These are phyloP conservation scores for Cercophora samala DNA, from an alignment of 495 filamentous ascomycete genomes.

Conservation along the genomic window DNA sequence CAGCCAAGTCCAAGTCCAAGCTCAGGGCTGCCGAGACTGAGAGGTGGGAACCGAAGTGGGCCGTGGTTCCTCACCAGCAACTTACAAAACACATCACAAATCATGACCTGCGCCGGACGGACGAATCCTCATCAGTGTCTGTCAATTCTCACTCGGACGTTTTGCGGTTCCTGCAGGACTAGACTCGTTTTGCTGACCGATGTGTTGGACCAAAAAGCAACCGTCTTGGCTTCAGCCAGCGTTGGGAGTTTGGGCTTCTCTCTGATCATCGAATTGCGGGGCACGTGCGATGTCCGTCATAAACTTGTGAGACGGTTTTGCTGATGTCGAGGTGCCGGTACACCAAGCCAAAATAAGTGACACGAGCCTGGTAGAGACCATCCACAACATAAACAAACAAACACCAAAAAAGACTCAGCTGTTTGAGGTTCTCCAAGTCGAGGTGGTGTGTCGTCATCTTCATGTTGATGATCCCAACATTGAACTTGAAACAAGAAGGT, in stretches of 20 bases:
- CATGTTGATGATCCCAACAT: neutral
- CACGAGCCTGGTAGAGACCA: neutral
- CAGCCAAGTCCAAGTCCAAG: neutral
- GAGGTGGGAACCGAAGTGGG: neutral
- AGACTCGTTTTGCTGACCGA: conserved; percentile 10
- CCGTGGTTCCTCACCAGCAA: neutral
- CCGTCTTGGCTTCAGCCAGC: neutral
- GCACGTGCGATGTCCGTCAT: neutral
- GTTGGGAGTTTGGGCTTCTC: neutral
- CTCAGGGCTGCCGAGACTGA: neutral
- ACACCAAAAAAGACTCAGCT: neutral
- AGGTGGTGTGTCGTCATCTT: neutral
- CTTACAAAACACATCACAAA: conserved; percentile 8
- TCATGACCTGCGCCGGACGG: neutral
- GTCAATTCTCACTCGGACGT: neutral
- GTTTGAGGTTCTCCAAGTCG: neutral
- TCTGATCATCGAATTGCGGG: neutral
- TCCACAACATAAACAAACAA: neutral
- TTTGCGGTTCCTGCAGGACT: conserved; percentile 8
- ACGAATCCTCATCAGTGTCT: neutral
- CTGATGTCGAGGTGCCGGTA: neutral
- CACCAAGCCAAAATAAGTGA: neutral
- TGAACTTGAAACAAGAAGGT: neutral
- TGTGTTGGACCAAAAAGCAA: neutral
- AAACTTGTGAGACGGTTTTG: neutral